phyloP scores from a whole-genome alignment of 768 basidiomycete genomes.

The Podaxis sp. region DNA sequence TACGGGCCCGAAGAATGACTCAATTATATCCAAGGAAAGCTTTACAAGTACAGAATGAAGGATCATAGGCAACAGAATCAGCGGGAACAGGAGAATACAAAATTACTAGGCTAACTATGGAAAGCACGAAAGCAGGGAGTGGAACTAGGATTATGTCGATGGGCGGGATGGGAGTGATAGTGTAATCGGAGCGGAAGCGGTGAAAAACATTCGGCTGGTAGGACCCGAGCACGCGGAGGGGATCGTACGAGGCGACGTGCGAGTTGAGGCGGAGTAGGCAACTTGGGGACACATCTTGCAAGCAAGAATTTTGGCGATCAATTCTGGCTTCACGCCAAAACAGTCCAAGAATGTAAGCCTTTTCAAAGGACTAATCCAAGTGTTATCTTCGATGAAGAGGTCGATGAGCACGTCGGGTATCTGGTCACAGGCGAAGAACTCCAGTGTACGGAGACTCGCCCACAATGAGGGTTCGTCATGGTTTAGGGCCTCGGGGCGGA shows the following conservation, averaged over 20 bases:
- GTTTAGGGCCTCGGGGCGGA: background rate
- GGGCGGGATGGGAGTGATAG: background rate
- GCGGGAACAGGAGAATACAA: no score
- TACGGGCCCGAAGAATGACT: no score
- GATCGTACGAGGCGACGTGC: background rate
- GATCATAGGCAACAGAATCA: no score
- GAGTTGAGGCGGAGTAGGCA: background rate
- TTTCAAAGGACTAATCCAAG: background rate
- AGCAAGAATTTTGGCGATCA: background rate
- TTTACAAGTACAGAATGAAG: no score
- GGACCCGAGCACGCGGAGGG: background rate
- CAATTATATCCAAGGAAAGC: no score
- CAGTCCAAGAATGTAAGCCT: constrained; percentile 3
- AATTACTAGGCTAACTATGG: no score
- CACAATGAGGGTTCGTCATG: background rate
- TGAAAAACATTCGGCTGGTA: background rate
- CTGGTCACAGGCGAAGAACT: constrained; percentile 4
- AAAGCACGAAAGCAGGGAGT: background rate
- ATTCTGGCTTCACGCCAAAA: background rate
- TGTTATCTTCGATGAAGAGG: background rate
- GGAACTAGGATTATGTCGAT: background rate
- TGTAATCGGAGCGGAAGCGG: background rate
- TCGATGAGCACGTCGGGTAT: background rate
- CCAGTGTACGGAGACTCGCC: background rate
- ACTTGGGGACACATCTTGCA: background rate